These are phyloP conservation scores for Plantago ovata DNA, from an alignment of 257 asterid genomes.

Conservation along the genomic window DNA sequence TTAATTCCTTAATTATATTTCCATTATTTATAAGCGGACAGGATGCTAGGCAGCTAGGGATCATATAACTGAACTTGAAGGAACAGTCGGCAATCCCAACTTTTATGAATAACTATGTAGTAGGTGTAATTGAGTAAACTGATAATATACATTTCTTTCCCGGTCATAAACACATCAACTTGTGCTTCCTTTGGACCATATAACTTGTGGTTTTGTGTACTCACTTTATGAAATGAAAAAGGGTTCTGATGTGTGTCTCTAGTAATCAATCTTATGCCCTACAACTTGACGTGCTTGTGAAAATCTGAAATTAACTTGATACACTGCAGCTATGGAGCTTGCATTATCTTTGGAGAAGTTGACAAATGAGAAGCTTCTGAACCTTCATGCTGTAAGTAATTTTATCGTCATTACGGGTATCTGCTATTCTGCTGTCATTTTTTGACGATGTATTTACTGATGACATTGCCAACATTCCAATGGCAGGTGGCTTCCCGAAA, in stretches of 20 bases:
- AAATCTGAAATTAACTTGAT: not conserved
- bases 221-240: no score
- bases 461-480: not conserved
- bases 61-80: no score
- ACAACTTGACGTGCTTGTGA: not conserved
- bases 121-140: no score
- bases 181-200: no score
- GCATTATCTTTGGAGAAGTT: constrained; percentile 53
- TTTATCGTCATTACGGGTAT: not conserved
- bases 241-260: not conserved
- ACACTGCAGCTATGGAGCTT: constrained; percentile 50
- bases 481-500: constrained; percentile 36
- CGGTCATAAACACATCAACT: no score
- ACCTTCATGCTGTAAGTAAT: constrained; percentile 36
- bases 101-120: no score
- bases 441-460: not conserved
- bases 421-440: not conserved
- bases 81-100: no score
- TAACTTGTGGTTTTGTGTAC: no score
- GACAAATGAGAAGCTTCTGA: constrained; percentile 47
- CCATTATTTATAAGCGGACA: no score
- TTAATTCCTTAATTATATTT: no score
- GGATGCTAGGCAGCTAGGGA: no score
- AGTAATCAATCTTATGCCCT: constrained; percentile 2
- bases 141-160: no score